These are phyloP conservation scores for Neonectria coccinea DNA, from an alignment of 2,329 filamentous ascomycete species.

Conservation along the genomic window DNA sequence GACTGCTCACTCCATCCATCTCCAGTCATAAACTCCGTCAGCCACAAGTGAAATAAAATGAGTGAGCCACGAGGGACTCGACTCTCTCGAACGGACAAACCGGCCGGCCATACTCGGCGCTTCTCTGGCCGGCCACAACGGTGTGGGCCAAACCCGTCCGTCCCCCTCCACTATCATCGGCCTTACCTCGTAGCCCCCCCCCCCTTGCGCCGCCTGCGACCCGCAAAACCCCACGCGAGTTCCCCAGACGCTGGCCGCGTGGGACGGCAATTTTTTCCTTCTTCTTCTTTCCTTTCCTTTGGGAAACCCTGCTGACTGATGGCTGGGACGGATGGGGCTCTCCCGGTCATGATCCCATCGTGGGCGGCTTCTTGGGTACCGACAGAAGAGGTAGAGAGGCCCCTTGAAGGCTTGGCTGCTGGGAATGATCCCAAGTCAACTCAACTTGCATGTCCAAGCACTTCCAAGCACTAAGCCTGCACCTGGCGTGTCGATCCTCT, in stretches of 20 bases:
- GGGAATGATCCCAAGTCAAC: too few species aligned
- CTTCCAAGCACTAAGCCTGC: neutral
- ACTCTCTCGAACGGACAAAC: too few species aligned
- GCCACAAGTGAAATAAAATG: neutral
- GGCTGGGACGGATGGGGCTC: too few species aligned
- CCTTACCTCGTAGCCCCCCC: slow-evolving; percentile 50
- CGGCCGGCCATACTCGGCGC: slow-evolving; percentile 53
- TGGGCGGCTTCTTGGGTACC: too few species aligned
- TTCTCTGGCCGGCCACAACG: slow-evolving; percentile 45
- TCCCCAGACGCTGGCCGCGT: slow-evolving; percentile 48
- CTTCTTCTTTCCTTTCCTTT: too few species aligned
- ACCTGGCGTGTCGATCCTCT: neutral
- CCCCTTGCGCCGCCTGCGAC: slow-evolving; percentile 28
- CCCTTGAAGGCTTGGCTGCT: too few species aligned
- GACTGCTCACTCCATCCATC: neutral
- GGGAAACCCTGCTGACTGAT: too few species aligned
- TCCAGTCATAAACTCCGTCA: neutral
- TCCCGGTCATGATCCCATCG: neutral
- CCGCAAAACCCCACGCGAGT: slow-evolving; percentile 43
- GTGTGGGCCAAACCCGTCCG: slow-evolving; percentile 41
- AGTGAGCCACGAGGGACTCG: too few species aligned
- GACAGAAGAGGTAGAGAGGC: too few species aligned
- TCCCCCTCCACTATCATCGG: slow-evolving; percentile 42
- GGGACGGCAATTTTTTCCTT: slow-evolving; percentile 7
- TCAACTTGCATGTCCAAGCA: too few species aligned